phyloP scores from a whole-genome alignment of 2,329 filamentous ascomycete species.

The Colletotrichum phormii region DNA sequence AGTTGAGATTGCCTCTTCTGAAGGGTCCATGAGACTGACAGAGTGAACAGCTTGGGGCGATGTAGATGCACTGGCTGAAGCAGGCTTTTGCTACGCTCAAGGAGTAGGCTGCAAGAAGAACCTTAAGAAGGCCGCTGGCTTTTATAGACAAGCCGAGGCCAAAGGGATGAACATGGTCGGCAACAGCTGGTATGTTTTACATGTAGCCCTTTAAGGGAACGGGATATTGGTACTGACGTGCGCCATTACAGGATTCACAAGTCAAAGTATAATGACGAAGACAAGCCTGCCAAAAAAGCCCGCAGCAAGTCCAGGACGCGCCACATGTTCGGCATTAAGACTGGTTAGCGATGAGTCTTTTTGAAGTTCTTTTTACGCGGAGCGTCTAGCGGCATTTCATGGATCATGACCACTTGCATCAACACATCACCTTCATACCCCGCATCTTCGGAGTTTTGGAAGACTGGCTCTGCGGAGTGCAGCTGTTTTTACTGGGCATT shows the following conservation, averaged over 20 bases:
- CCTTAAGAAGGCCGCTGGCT: slow-evolving; percentile 90
- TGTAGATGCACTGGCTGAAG: slow-evolving; percentile 91
- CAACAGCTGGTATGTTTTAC: slow-evolving; percentile 87
- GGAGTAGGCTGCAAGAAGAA: slow-evolving; percentile 96
- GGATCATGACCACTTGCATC: slow-evolving; percentile 40
- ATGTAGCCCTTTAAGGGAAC: neutral
- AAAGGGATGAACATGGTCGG: slow-evolving; percentile 98
- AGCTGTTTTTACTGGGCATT: slow-evolving; percentile 32
- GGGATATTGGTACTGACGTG: slow-evolving; percentile 28
- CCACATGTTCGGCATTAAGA: slow-evolving; percentile 73
- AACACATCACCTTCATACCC: slow-evolving; percentile 36
- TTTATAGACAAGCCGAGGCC: slow-evolving; percentile 89
- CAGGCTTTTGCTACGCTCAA: slow-evolving; percentile 95
- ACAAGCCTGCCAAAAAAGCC: slow-evolving; percentile 61
- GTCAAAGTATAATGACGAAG: slow-evolving; percentile 85
- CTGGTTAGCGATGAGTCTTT: slow-evolving; percentile 35
- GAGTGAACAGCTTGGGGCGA: slow-evolving; percentile 82
- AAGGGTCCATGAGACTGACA: neutral
- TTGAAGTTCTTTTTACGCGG: slow-evolving; percentile 27
- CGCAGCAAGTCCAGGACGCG: slow-evolving; percentile 82
- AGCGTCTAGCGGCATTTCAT: slow-evolving; percentile 35
- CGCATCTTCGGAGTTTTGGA: slow-evolving; percentile 37
- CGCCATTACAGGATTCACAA: slow-evolving; percentile 85
- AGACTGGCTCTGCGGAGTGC: slow-evolving; percentile 34
- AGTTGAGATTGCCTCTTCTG: slow-evolving; percentile 50